Evolutionary conservation across 345 rosid genomes (phyloP), one percentile per base, ranked within the genome.

Genomic region (Euphorbia peplus): DNA sequence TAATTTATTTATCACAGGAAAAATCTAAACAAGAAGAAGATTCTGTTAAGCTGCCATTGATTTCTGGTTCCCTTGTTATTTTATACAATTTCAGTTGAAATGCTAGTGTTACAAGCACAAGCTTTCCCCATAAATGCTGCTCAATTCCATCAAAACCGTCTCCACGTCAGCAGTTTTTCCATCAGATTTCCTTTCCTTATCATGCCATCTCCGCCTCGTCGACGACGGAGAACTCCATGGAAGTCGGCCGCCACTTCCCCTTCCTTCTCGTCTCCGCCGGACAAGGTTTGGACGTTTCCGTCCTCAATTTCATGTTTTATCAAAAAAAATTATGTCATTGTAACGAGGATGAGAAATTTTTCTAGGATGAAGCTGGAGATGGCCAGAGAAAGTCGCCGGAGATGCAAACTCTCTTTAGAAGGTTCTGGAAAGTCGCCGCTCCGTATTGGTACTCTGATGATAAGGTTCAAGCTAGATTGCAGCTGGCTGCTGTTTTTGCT

Each of bases 361-460:
- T 8, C 8, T 22, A 22, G 32, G 32, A 26, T 44, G 37, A 51
- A 32, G 21, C 47, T 4, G 71, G 54, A 25, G 70, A 74, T 35
- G 61, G 37, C 22, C 57, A 55, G 57, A 72, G 83, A 60, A 75
- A 80, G 67, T 77, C 73, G 54, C 72, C 89, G 22, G 81, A 78
- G 63, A 64, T 78, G 29, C 73, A 65, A 46, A 75, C 82, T 52
- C 83, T 90, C 26, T 73, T 76, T 59, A 75, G 78, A 69, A 83
- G 93, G 78, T 83, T 93, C 83, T 85, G 83, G 91, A 93, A 90
- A 87, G 97, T 93, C 46, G 97, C 97, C 0, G 88, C 95, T 39
- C 96, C 98, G 29, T 93, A 81, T 71, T 91, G 97, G 96, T 88
- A 70, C 74, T 89, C 96, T 3, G 95, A 91, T 18, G 98, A 93